Base-by-base conservation (phyloP, 2,329 filamentous ascomycete genomes). In the Monosporascus sp. region DNA sequence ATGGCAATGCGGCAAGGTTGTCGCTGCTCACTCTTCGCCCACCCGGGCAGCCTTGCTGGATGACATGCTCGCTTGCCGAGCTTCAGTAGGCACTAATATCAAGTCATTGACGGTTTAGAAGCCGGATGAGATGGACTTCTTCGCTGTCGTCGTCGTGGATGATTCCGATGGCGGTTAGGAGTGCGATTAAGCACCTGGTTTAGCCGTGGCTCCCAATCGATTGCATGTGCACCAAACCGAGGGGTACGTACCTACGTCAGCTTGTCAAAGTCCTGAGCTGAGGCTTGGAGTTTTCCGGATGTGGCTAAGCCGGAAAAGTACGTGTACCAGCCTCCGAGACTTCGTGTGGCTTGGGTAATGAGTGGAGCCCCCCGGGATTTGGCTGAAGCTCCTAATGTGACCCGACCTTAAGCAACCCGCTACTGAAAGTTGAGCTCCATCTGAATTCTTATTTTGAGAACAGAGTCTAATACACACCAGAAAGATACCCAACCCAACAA, bases 41-140 rank as follows among this genome's bases (percentile, higher is more conserved):
- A 84, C 70, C 52, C 81, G 79, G 67, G 80, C 78, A 52, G 81
- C 81, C 68, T 84, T 84, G 67, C 72, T 83, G 56, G 81, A 75
- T 55, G 81, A 79, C 81, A 84, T 84, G 62, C 57, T 68, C 64
- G 62, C 52, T 54, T 59, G 51, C 54, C 61, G 63, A 67, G 65
- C 63, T 61, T 39, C 52, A 53, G 31, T 14, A 20, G 38, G 17
- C 15, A 46, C 41, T 37, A 48, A 50, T 50, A 45, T 61, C 49
- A 64, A 59, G 49, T 61, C 64, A 65, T 66, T 49, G 58, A 62
- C 52, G 53, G 49, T 24, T 48, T 31, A 11, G 27, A 31, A 31
- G 27, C 11, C 27, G 9, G 11, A 5, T 31, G 8, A 31, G 11
- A 31, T 31, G 27, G 27, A 31, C 39, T 43, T n/a, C 39, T 20